A percentile compares a stretch with the other conserved stretches of the same genome.
Conservation (phyloP, 768 basidiomycete genomes). For the Tylopilus sp. region DNA sequence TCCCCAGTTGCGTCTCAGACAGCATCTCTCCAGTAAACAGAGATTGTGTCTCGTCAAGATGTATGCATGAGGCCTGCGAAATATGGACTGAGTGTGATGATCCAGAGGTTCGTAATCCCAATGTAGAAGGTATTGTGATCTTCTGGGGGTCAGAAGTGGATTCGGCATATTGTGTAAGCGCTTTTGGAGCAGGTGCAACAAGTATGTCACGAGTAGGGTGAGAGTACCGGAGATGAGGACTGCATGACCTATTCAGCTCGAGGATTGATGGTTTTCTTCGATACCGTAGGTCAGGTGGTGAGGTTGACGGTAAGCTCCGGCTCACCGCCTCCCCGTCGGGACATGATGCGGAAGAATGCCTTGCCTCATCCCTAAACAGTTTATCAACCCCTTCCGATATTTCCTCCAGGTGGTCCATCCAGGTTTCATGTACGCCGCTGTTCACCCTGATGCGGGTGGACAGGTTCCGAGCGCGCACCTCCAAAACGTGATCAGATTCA, state of each 20-base stretch:
- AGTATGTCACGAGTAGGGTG: conserved; percentile 50
- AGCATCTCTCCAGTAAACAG: conserved; percentile 9
- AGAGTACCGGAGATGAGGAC: conserved; percentile 47
- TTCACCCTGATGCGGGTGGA: conserved; percentile 49
- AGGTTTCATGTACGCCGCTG: conserved; percentile 45
- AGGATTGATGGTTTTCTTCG: conserved; percentile 47
- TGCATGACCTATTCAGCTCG: conserved; percentile 31
- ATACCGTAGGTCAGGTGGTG: conserved; percentile 30
- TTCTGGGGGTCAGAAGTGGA: conserved; percentile 49
- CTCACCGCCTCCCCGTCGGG: conserved; percentile 33
- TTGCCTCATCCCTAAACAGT: conserved; percentile 39
- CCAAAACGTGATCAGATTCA: conserved; percentile 42
- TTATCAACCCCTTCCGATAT: conserved; percentile 62
- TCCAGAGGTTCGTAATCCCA: conserved; percentile 51
- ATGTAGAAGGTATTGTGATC: conserved; percentile 65
- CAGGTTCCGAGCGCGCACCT: conserved; percentile 48
- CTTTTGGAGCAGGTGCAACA: conserved; percentile 67
- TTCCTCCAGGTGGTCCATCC: conserved; percentile 68
- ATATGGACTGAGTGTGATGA: conserved; percentile 25
- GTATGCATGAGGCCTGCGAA: conserved; percentile 1
- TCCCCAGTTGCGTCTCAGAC: conserved; percentile 39
- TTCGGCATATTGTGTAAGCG: conserved; percentile 70
- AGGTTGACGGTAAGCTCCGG: conserved; percentile 43
- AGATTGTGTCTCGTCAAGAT: conserved; percentile 1
- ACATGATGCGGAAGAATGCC: conserved; percentile 2